Evolutionary conservation across 257 asterid species (phyloP), one percentile per base, ranked within the genome.

Genomic region (Plantago ovata): DNA sequence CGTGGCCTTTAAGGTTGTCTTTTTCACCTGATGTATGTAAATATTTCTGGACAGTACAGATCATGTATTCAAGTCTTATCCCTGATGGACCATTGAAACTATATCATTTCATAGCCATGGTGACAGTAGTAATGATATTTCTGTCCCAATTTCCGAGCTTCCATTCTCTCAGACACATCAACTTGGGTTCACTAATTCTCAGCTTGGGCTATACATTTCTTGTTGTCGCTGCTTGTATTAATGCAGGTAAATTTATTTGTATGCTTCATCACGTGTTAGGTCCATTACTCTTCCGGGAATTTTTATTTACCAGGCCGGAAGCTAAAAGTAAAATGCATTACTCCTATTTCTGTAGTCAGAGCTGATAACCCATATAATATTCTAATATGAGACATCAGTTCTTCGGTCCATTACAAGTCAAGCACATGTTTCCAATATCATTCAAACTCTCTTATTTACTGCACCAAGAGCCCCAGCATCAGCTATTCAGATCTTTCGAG

Each of bases 91-190:
- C 94, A 9, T 20, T 92, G 81, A 81, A 84, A 61, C 75, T 92
- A 48, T 88, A 85, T 49, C 82, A 92, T 62, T 92, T 92, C 75
- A 86, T 86, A 71, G 94, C 94, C 57, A 85, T 92, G 81, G 98
- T 89, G 72, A 82, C 95, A 9, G 72, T 65, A 38, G 75, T 86
- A 28, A 89, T 88, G 97, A 86, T 86, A 51, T 72, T 80, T 64
- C 91, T 92, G 57, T 88, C 98, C 70, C 97, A 92, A 55, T 80
- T 92, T 59, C 97, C 98, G 9, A 78, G 87, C 75, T 88, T 92
- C 84, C 97, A 92, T 72, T 92, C 98, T 56, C 97, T 88, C 64
- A 80, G 98, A 74, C 95, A 92, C 70, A 80, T 92, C 56, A 92
- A 86, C 70, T 50, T 92, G 39, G 81, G 52, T 0, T 92, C 98